phyloP scores from a whole-genome alignment of 257 asterid genomes.

The Solanum pennellii region DNA sequence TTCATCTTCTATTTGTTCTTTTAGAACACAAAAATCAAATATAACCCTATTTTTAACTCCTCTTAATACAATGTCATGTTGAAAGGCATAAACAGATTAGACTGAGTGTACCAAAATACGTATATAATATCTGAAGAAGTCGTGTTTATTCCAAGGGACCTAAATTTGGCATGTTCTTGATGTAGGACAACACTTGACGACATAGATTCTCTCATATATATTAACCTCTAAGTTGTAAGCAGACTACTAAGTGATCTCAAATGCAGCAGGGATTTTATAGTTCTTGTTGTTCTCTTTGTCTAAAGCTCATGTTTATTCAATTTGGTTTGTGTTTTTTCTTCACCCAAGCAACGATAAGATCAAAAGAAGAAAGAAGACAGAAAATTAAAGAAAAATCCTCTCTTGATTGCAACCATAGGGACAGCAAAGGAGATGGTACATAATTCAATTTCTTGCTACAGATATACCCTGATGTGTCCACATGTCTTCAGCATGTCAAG shows the following conservation, averaged over 20 bases:
- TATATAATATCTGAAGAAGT: not conserved
- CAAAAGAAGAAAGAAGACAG: not conserved
- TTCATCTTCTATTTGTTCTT: not conserved
- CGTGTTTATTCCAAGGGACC: not conserved
- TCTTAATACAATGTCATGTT: not conserved
- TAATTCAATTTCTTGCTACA: not conserved
- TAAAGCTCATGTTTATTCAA: not conserved
- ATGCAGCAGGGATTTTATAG: not conserved
- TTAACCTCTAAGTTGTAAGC: not conserved
- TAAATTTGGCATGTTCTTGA: not conserved
- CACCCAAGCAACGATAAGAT: not conserved
- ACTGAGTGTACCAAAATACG: not conserved
- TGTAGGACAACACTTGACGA: not conserved
- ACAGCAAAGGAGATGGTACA: not conserved
- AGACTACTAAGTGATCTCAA: not conserved
- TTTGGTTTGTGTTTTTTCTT: not conserved
- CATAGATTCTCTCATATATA: not conserved
- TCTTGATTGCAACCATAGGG: not conserved
- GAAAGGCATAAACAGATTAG: not conserved
- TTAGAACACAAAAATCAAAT: not conserved
- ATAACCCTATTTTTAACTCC: not conserved
- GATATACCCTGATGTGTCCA: not conserved
- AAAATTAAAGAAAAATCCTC: not conserved
- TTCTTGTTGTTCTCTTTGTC: not conserved
- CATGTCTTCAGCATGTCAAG: not conserved